Conservation (phyloP, 768 basidiomycete genomes). For the Steccherinum ochraceum region DNA sequence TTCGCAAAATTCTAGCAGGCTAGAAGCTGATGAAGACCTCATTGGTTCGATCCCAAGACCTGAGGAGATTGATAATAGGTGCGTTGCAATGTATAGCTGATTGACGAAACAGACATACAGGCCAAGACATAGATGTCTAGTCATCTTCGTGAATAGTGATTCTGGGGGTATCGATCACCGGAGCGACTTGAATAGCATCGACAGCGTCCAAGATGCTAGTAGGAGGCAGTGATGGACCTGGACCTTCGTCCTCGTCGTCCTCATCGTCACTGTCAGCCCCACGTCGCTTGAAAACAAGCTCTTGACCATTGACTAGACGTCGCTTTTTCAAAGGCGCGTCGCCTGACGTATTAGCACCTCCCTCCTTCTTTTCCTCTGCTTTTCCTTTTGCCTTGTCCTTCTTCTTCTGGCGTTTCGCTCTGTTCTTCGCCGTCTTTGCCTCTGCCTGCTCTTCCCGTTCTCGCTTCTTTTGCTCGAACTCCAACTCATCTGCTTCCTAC, state of each 20-base stretch:
- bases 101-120: background rate
- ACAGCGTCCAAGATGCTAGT: background rate
- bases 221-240: constrained; percentile 5
- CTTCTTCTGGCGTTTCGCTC: constrained; percentile 90
- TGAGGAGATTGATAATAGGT: background rate
- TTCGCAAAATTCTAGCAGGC: no score
- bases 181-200: constrained; percentile 8
- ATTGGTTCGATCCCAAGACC: background rate
- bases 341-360: constrained; percentile 18
- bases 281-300: constrained; percentile 50
- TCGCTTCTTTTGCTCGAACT: constrained; percentile 69
- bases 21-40: no score
- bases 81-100: background rate
- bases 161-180: constrained; percentile 29
- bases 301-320: constrained; percentile 73
- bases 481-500: constrained; percentile 66
- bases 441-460: constrained; percentile 69
- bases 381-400: constrained; percentile 58
- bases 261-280: constrained; percentile 45
- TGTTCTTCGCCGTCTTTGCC: constrained; percentile 91
- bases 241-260: constrained; percentile 18
- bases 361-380: constrained; percentile 17
- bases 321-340: constrained; percentile 67
- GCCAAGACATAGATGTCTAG: constrained; percentile 12
- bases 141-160: constrained; percentile 50